These are phyloP conservation scores for Aristolochia fimbriata DNA, from an alignment of 164 flowering plant genomes.

Conservation along the genomic window DNA sequence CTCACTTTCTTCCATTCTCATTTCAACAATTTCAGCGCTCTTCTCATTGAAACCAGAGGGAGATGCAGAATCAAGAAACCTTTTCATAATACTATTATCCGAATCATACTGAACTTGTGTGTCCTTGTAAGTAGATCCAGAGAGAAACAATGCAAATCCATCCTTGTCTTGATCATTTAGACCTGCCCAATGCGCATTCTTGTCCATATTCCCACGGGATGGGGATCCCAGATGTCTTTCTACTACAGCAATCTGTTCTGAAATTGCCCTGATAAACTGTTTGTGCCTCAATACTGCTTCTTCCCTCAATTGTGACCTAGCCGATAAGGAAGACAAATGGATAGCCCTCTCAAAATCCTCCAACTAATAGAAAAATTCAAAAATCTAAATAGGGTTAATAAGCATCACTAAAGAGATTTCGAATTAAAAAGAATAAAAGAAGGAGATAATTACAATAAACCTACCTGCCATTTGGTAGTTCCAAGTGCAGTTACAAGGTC, in stretches of 20 bases:
- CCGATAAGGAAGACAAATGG: conserved; percentile 14
- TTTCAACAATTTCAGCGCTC: conserved; percentile 33
- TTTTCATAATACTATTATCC: conserved; percentile 21
- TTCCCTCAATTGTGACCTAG: conserved; percentile 18
- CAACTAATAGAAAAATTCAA: conserved; percentile 22
- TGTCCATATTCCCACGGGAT: conserved; percentile 14
- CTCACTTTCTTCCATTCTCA: conserved; percentile 16
- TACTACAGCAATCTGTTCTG: conserved; percentile 31
- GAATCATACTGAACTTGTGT: conserved; percentile 10
- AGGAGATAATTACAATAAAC: neutral
- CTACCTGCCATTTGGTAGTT: conserved; percentile 61
- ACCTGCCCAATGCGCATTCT: conserved; percentile 20
- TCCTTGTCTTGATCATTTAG: conserved; percentile 40
- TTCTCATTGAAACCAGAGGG: conserved; percentile 22
- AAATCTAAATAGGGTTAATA: neutral
- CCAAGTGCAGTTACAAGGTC: conserved; percentile 46
- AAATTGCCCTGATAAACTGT: conserved; percentile 40
- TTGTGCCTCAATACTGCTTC: conserved; percentile 29
- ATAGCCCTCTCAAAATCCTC: conserved; percentile 51
- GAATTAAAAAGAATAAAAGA: neutral
- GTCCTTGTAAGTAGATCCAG: conserved; percentile 23
- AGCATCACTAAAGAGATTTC: too few relatives aligned
- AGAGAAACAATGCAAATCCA: conserved; percentile 40
- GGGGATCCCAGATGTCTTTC: conserved; percentile 24
- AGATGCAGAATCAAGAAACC: conserved; percentile 29